These are phyloP conservation scores for Berkeleyomyces basicola DNA, from an alignment of 2,329 filamentous ascomycete genomes.

Conservation along the genomic window DNA sequence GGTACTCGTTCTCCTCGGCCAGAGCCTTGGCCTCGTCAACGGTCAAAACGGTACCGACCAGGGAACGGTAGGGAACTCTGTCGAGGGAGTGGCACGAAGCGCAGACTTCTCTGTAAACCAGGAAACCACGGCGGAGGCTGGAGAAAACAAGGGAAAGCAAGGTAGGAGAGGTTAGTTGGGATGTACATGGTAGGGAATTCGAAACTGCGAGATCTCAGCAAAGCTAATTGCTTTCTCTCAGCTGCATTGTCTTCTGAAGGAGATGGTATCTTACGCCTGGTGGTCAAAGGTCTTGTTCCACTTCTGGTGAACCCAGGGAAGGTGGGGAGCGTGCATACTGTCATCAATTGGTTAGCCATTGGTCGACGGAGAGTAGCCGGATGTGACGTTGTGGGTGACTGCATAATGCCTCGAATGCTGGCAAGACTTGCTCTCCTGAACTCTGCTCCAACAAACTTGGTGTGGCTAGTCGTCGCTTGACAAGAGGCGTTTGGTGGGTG, in stretches of 20 bases:
- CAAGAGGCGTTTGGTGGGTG: not conserved
- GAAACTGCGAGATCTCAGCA: too few species aligned
- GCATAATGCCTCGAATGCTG: too few species aligned
- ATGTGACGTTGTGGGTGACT: not conserved
- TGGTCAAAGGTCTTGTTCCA: constrained; percentile 95
- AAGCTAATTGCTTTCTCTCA: too few species aligned
- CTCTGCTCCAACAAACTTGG: too few species aligned
- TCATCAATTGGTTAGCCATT: constrained; percentile 18
- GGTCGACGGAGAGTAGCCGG: not conserved
- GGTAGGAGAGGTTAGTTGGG: constrained; percentile 19
- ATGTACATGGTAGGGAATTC: too few species aligned
- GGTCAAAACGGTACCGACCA: constrained; percentile 84
- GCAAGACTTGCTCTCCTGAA: too few species aligned
- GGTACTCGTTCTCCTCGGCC: constrained; percentile 97
- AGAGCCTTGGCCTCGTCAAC: constrained; percentile 95
- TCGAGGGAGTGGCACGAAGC: constrained; percentile 91
- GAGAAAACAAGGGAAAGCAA: constrained; percentile 9
- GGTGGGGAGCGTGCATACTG: constrained; percentile 79
- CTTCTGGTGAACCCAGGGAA: constrained; percentile 91
- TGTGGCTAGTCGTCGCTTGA: too few species aligned
- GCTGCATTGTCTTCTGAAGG: too few species aligned
- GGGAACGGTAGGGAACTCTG: constrained; percentile 80
- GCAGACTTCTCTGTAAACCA: constrained; percentile 98
- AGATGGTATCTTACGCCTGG: constrained; percentile 55
- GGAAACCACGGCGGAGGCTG: constrained; percentile 95